Conservation (phyloP, 163 green algal genomes). For the Volvox carteri region DNA sequence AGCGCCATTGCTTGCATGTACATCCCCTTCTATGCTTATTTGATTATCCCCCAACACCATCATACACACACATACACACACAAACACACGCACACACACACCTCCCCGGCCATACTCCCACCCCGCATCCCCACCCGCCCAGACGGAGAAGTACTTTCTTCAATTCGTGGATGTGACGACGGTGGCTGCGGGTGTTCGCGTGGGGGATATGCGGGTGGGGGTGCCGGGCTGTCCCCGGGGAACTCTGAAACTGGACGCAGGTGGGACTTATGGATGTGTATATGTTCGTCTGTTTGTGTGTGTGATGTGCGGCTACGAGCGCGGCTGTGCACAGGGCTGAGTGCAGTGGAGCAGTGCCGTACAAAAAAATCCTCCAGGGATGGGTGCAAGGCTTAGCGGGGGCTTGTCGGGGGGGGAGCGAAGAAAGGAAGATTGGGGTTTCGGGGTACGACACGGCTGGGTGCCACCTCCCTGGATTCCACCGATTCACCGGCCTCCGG, state of each 20-base stretch:
- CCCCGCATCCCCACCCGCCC: neutral
- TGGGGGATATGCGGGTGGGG: slow-evolving; percentile 44
- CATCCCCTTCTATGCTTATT: too few species aligned
- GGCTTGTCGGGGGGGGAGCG: neutral
- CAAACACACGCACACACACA: neutral
- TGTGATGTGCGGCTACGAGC: neutral
- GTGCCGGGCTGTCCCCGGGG: slow-evolving; percentile 14
- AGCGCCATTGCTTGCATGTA: too few species aligned
- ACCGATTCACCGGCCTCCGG: too few species aligned
- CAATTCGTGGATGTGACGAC: slow-evolving; percentile 60
- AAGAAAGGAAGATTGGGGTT: too few species aligned
- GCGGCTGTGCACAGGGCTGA: too few species aligned
- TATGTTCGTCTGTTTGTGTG: neutral
- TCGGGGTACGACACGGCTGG: too few species aligned
- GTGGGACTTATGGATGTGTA: neutral
- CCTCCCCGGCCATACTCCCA: neutral
- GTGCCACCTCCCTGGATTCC: too few species aligned
- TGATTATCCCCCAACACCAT: too few species aligned
- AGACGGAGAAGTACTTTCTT: slow-evolving; percentile 49
- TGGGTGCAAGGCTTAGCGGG: too few species aligned
- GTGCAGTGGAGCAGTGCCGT: too few species aligned
- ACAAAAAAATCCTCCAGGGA: too few species aligned
- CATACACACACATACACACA: neutral
- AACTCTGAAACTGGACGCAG: neutral
- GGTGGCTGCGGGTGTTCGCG: slow-evolving; percentile 38